Evolutionary conservation across 2,329 filamentous ascomycete species (phyloP).

Genomic region (Penicillium palitans): DNA sequence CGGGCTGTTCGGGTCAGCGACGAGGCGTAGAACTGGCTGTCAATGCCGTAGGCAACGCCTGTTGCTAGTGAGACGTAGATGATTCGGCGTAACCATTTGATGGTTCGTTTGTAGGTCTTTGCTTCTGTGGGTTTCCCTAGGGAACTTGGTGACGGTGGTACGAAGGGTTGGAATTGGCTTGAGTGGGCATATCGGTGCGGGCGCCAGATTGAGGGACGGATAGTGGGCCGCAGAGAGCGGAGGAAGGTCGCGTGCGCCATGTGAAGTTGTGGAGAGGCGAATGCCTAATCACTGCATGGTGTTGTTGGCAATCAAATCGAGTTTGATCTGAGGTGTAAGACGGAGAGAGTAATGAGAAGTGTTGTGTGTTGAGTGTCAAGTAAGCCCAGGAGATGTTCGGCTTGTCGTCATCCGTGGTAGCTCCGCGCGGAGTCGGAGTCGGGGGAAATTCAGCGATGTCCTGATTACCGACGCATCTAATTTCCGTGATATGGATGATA

Average conservation of each 20-base stretch:
- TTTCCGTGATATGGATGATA: background rate
- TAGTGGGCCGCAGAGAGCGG: constrained; percentile 20
- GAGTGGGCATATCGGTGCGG: constrained; percentile 34
- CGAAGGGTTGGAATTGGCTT: constrained; percentile 62
- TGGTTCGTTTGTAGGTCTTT: constrained; percentile 68
- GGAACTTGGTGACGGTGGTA: constrained; percentile 75
- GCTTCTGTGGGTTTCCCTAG: constrained; percentile 71
- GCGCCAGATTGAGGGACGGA: constrained; percentile 12
- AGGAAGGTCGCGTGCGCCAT: constrained; percentile 25
- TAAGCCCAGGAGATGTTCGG: constrained; percentile 3
- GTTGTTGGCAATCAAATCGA: background rate
- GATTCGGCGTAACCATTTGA: constrained; percentile 76
- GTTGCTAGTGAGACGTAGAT: constrained; percentile 60
- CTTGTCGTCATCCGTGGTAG: constrained; percentile 21
- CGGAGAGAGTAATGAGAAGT: background rate
- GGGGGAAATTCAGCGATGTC: background rate
- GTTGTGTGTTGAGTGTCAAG: background rate
- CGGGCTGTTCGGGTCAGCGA: constrained; percentile 74
- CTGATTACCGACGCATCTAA: background rate
- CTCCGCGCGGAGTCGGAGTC: constrained; percentile 10
- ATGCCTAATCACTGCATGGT: constrained; percentile 19
- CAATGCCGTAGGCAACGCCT: constrained; percentile 66
- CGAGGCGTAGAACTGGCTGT: constrained; percentile 75
- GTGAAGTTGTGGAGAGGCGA: background rate
- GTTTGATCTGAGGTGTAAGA: background rate